These are phyloP conservation scores for Westerdykella aurantiaca DNA, from an alignment of 2,329 filamentous ascomycete genomes.

Conservation along the genomic window DNA sequence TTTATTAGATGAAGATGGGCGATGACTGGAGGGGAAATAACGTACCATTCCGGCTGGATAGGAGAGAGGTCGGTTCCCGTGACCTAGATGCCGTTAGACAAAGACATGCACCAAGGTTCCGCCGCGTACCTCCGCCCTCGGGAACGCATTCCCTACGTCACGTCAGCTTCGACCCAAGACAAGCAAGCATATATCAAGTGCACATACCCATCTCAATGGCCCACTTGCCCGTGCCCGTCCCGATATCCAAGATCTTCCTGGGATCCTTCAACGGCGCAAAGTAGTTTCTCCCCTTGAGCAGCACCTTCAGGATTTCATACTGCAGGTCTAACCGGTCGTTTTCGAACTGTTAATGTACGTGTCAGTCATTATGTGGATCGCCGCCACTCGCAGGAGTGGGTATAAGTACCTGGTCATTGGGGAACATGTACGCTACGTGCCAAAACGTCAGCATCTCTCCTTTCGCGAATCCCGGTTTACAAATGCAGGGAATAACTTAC, in stretches of 20 bases:
- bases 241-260: conserved; percentile 37
- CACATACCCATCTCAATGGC: conserved; percentile 39
- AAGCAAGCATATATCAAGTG: background rate
- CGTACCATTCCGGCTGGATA: conserved; percentile 36
- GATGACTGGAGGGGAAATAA: background rate
- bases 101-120: background rate
- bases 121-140: conserved; percentile 25
- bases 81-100: conserved; percentile 26
- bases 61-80: conserved; percentile 40
- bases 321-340: conserved; percentile 37
- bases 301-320: conserved; percentile 34
- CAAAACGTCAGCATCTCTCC: background rate
- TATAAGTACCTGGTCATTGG: conserved; percentile 33
- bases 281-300: conserved; percentile 31
- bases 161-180: conserved; percentile 8
- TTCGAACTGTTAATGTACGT: conserved; percentile 24
- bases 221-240: conserved; percentile 41
- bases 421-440: conserved; percentile 34
- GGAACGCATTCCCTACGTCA: conserved; percentile 28
- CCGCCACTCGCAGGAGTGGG: conserved; percentile 4
- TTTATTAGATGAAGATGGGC: background rate
- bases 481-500: conserved; percentile 19
- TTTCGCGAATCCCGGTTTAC: background rate
- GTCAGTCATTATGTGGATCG: conserved; percentile 5
- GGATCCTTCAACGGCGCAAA: conserved; percentile 38